A percentile compares a stretch with the other conserved stretches of the same genome.
Evolutionary conservation across 1,284 basidiomycete species (phyloP).

Genomic region (Melanopsichium pennsylvanicum): DNA sequence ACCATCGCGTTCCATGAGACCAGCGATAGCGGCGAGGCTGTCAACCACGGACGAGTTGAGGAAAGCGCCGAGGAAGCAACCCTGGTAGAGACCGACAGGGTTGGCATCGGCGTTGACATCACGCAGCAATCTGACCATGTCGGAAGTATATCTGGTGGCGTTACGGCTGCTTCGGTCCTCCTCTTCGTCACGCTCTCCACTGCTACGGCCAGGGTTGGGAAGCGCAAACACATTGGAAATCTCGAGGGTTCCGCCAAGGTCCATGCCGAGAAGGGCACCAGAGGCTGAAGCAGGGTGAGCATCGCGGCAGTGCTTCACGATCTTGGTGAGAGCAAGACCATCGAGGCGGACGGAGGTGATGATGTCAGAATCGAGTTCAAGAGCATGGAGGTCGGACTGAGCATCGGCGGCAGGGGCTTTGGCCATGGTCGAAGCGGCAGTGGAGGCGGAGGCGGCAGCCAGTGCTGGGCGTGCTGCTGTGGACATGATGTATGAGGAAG

Average conservation of each 20-base stretch:
- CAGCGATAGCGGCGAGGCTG: conserved; percentile 68
- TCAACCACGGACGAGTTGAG: conserved; percentile 84
- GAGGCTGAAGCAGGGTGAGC: conserved; percentile 61
- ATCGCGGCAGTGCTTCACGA: conserved; percentile 65
- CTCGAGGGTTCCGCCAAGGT: conserved; percentile 61
- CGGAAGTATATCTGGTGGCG: conserved; percentile 74
- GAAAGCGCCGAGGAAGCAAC: conserved; percentile 76
- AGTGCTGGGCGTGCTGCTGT: conserved; percentile 27
- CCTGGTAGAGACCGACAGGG: conserved; percentile 96
- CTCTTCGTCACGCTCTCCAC: conserved; percentile 55
- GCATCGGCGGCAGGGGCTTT: conserved; percentile 20
- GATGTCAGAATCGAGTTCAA: conserved; percentile 58
- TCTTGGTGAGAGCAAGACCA: conserved; percentile 63
- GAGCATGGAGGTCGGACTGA: conserved; percentile 49
- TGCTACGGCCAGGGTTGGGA: conserved; percentile 48
- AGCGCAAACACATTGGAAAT: conserved; percentile 63
- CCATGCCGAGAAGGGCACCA: conserved; percentile 62
- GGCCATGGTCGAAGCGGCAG: conserved; percentile 12
- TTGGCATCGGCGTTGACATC: conserved; percentile 94
- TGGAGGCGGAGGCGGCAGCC: conserved; percentile 10
- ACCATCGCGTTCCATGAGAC: conserved; percentile 63
- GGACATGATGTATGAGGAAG: conserved; percentile 19
- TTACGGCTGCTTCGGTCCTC: conserved; percentile 56
- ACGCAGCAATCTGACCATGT: conserved; percentile 84
- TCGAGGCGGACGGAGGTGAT: conserved; percentile 62